A percentile compares a stretch with the other conserved stretches of the same genome.
Evolutionary conservation across 2,329 filamentous ascomycete genomes (phyloP).

Genomic region (Paracorniculantispora psalliotae): DNA sequence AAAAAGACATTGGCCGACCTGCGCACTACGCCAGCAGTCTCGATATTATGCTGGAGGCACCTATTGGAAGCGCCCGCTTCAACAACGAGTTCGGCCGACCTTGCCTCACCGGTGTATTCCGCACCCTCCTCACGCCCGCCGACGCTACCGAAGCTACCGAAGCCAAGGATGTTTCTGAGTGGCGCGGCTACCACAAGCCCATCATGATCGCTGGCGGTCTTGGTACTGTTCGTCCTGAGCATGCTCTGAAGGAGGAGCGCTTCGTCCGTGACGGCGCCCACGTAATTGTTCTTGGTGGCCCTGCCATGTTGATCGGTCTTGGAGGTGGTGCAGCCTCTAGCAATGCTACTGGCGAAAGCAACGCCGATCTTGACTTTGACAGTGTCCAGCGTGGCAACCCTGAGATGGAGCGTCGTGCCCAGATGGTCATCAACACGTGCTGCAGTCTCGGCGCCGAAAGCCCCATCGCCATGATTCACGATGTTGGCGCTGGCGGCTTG

Average conservation of each 20-base stretch:
- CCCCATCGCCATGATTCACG: constrained; percentile 95
- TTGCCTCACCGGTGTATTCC: constrained; percentile 82
- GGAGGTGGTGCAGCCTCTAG: constrained; percentile 93
- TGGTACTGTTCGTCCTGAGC: constrained; percentile 83
- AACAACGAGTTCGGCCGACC: constrained; percentile 98
- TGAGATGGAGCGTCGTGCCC: constrained; percentile 89
- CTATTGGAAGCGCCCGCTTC: constrained; percentile 89
- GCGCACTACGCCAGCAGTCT: constrained; percentile 88
- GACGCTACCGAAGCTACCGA: constrained; percentile 32
- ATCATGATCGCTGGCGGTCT: constrained; percentile 98
- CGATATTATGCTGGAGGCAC: constrained; percentile 96
- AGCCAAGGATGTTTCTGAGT: constrained; percentile 51
- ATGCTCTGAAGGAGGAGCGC: constrained; percentile 77
- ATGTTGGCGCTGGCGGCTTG: constrained; percentile 86
- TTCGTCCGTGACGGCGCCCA: constrained; percentile 84
- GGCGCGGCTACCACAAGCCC: constrained; percentile 93
- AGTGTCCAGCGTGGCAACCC: constrained; percentile 97
- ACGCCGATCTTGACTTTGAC: constrained; percentile 90
- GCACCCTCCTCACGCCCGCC: constrained; percentile 74
- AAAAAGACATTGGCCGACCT: constrained; percentile 83
- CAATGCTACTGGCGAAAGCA: constrained; percentile 80
- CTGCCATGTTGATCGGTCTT: constrained; percentile 95
- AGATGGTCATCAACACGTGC: constrained; percentile 97
- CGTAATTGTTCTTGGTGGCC: constrained; percentile 87
- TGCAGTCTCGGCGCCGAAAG: constrained; percentile 76